Percentiles rank a stretch among this genome's conserved stretches.
phyloP scores from a whole-genome alignment of 2,329 filamentous ascomycete species.

The Aspergillus sp. region DNA sequence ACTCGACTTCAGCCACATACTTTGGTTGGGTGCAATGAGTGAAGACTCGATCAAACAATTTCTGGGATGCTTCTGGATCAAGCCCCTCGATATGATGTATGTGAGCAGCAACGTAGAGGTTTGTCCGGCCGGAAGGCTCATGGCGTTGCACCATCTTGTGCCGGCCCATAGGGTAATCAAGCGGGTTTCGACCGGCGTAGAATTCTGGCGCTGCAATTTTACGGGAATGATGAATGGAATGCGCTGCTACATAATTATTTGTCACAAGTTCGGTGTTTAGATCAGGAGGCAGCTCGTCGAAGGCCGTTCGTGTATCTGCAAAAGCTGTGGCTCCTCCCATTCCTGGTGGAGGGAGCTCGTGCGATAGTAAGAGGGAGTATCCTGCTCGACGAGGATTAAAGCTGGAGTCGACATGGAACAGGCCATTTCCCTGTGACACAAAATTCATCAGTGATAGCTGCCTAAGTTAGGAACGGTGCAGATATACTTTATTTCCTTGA shows the following conservation, averaged over 20 bases:
- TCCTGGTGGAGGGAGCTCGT: conserved; percentile 47
- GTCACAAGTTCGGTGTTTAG: neutral
- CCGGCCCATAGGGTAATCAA: neutral
- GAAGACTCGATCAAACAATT: neutral
- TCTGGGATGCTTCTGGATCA: neutral
- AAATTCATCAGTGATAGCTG: neutral
- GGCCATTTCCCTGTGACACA: conserved; percentile 46
- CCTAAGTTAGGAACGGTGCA: neutral
- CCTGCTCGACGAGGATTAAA: conserved; percentile 56
- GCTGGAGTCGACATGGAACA: conserved; percentile 56
- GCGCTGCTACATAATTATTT: neutral
- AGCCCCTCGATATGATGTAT: neutral
- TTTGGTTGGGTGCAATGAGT: neutral
- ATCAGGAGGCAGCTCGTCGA: neutral
- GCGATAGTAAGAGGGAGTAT: conserved; percentile 52
- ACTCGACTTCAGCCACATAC: neutral
- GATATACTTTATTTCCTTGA: conserved; percentile 25
- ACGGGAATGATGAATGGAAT: neutral
- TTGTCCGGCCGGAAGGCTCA: neutral
- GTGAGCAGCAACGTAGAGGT: neutral
- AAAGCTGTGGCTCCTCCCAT: conserved; percentile 54
- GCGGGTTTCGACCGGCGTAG: neutral
- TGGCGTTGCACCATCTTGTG: neutral
- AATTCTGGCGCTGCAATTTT: neutral
- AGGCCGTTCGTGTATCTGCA: conserved; percentile 42